phyloP scores from a whole-genome alignment of 306 rosid species.

The Albizia julibrissin region DNA sequence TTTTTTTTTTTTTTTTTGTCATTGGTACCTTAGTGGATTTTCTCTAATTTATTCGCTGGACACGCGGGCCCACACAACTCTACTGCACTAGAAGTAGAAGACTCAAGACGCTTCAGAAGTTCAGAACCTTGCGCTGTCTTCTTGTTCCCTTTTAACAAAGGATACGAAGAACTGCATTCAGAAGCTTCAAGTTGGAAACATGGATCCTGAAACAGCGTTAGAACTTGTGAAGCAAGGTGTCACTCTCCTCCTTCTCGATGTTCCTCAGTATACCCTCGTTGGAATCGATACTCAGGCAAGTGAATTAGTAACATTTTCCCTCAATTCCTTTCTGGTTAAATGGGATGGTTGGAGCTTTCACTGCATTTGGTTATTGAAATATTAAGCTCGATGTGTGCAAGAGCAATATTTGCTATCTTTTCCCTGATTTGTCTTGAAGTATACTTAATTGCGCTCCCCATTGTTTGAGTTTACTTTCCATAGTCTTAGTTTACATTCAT shows the following conservation, averaged over 20 bases:
- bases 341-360: not conserved
- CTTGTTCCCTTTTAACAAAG: not conserved
- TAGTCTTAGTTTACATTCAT: not conserved
- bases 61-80: too few species aligned
- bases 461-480: not conserved
- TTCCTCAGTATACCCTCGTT: constrained; percentile 77
- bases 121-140: not conserved
- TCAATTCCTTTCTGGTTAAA: not conserved
- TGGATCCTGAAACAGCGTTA: constrained; percentile 70
- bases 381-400: not conserved
- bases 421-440: not conserved
- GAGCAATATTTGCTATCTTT: not conserved
- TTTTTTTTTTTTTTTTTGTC: too few species aligned
- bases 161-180: not conserved
- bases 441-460: not conserved
- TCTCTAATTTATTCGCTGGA: not conserved
- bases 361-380: not conserved
- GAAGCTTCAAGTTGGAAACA: constrained; percentile 21
- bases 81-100: not conserved
- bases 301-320: not conserved
- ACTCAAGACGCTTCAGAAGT: not conserved
- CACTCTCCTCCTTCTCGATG: constrained; percentile 79
- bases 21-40: too few species aligned
- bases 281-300: constrained; percentile 85
- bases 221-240: constrained; percentile 73